A percentile compares a stretch with the other conserved stretches of the same genome.
These are phyloP conservation scores for Thymus quinquecostatus DNA, from an alignment of 257 asterid species.

Conservation along the genomic window DNA sequence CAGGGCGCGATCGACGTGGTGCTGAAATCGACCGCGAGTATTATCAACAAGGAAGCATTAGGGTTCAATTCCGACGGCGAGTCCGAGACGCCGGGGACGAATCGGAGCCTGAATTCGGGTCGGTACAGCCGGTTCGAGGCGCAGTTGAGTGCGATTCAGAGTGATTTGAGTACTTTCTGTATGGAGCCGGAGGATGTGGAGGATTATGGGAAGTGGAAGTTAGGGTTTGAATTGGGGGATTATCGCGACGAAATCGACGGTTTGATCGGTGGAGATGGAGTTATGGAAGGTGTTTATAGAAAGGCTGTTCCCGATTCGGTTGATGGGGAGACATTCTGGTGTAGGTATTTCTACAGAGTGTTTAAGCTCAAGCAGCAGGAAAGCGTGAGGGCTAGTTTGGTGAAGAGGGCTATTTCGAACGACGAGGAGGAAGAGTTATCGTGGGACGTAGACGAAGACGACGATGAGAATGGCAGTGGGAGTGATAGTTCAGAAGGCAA, in stretches of 20 bases:
- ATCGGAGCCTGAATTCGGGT: constrained; percentile 45
- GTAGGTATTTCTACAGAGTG: constrained; percentile 71
- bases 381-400: constrained; percentile 70
- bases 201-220: constrained; percentile 69
- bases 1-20: constrained; percentile 71
- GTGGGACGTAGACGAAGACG: constrained; percentile 89
- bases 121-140: constrained; percentile 76
- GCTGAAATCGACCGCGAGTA: constrained; percentile 68
- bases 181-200: constrained; percentile 75
- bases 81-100: constrained; percentile 57
- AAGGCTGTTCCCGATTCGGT: constrained; percentile 61
- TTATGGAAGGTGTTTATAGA: constrained; percentile 51
- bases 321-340: constrained; percentile 75
- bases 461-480: constrained; percentile 34
- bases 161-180: constrained; percentile 53
- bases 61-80: constrained; percentile 55
- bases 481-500: not conserved
- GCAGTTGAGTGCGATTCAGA: constrained; percentile 58
- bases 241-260: constrained; percentile 45
- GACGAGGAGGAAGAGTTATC: constrained; percentile 80
- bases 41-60: constrained; percentile 61
- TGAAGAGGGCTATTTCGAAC: constrained; percentile 62
- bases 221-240: constrained; percentile 59
- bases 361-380: constrained; percentile 80
- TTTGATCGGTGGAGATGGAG: constrained; percentile 61